phyloP scores from a whole-genome alignment of 2,329 filamentous ascomycete species.

The Didymella pinodella region DNA sequence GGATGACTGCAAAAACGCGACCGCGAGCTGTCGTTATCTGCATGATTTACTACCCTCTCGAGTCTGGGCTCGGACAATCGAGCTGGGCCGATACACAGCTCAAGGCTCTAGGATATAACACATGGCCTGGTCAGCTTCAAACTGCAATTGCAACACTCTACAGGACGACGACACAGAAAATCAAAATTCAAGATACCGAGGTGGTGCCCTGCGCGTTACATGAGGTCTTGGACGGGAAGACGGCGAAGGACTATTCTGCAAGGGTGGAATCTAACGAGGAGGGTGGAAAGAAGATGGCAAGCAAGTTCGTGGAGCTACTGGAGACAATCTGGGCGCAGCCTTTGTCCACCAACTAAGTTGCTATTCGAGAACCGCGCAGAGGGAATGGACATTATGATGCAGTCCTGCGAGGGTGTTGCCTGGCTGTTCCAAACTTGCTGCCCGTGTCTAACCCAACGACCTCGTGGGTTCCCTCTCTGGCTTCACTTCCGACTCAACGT shows the following conservation, averaged over 20 bases:
- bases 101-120: conserved; percentile 43
- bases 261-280: conserved; percentile 48
- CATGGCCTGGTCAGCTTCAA: conserved; percentile 42
- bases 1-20: conserved; percentile 38
- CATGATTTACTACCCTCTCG: conserved; percentile 52
- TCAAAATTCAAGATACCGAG: conserved; percentile 40
- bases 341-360: neutral
- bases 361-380: neutral
- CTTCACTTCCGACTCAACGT: neutral
- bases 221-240: conserved; percentile 46
- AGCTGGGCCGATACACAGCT: conserved; percentile 48
- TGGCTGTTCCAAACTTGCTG: neutral
- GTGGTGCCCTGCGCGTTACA: conserved; percentile 45
- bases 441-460: neutral
- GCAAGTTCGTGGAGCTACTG: conserved; percentile 34
- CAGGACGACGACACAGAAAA: conserved; percentile 37
- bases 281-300: conserved; percentile 48
- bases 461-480: neutral
- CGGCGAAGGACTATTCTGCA: conserved; percentile 40
- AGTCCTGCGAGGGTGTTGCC: too few species aligned
- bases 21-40: conserved; percentile 47
- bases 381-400: too few species aligned
- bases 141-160: conserved; percentile 46
- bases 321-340: neutral
- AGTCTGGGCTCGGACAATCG: conserved; percentile 35